These are phyloP conservation scores for Wickerhamiella musiphila DNA, from an alignment of 805 yeast genomes.

Conservation along the genomic window DNA sequence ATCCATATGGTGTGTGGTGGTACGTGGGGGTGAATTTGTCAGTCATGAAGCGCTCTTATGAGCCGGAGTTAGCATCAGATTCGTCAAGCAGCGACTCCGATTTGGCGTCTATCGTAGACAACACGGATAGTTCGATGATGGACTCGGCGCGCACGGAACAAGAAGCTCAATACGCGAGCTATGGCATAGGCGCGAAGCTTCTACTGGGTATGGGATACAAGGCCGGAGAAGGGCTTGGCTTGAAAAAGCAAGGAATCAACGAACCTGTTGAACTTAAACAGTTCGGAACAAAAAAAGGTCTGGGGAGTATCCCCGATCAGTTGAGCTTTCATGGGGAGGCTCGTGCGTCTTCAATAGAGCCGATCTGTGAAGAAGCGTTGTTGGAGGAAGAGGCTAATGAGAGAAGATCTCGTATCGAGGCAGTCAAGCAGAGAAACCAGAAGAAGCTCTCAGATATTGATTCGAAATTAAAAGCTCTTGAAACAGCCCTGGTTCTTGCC, in stretches of 20 bases:
- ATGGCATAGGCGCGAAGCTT: slow-evolving; percentile 76
- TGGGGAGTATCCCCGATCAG: background rate
- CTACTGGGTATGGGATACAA: slow-evolving; percentile 75
- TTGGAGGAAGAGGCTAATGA: no score
- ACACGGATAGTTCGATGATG: background rate
- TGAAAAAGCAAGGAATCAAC: slow-evolving; percentile 48
- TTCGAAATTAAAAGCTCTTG: no score
- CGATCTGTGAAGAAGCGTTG: no score
- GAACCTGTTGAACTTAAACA: slow-evolving; percentile 45
- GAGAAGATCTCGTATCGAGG: no score
- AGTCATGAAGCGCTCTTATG: background rate
- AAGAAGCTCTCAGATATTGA: no score
- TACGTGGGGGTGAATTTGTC: background rate
- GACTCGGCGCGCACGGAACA: background rate
- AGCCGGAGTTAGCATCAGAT: no score
- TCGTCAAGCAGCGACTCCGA: background rate
- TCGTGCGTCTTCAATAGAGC: no score
- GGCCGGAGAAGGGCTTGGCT: slow-evolving; percentile 76
- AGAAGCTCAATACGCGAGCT: slow-evolving; percentile 16
- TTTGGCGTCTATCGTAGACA: background rate
- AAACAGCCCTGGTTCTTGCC: no score
- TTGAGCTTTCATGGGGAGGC: background rate
- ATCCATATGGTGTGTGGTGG: slow-evolving; percentile 3
- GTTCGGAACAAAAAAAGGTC: background rate
- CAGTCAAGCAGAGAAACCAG: no score